Conservation (phyloP, 129 eudicot genomes). For the Lactuca saligna region DNA sequence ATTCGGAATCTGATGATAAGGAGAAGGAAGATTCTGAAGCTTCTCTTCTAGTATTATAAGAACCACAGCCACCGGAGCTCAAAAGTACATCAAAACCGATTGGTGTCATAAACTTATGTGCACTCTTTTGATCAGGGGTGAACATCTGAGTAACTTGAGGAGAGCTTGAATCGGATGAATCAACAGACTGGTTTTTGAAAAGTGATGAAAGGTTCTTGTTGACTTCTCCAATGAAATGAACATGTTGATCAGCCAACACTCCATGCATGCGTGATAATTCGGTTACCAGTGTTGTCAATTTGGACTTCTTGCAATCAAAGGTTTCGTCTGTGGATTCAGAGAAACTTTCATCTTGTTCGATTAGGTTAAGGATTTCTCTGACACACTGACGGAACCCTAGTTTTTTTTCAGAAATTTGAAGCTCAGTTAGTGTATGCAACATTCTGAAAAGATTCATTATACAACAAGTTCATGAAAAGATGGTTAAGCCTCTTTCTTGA, state of each 20-base stretch:
- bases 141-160: constrained; percentile 36
- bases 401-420: constrained; percentile 14
- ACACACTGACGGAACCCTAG: constrained; percentile 54
- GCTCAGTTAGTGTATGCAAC: neutral
- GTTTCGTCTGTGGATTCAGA: constrained; percentile 23
- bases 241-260: constrained; percentile 53
- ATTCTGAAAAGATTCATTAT: neutral
- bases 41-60: constrained; percentile 46
- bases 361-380: constrained; percentile 42
- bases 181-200: constrained; percentile 35
- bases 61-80: constrained; percentile 56
- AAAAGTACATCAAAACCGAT: constrained; percentile 39
- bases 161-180: constrained; percentile 30
- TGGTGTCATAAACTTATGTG: constrained; percentile 34
- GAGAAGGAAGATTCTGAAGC: constrained; percentile 58
- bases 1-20: constrained; percentile 75
- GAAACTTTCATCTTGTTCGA: constrained; percentile 38
- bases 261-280: constrained; percentile 49
- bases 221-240: constrained; percentile 38
- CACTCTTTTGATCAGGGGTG: constrained; percentile 61
- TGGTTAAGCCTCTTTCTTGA: neutral
- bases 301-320: constrained; percentile 33
- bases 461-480: neutral
- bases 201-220: constrained; percentile 25
- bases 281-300: constrained; percentile 42